Percentiles rank a stretch among this genome's conserved stretches.
These are phyloP conservation scores for Beauveria sp. DNA, from an alignment of 2,329 filamentous ascomycete genomes.

Conservation along the genomic window DNA sequence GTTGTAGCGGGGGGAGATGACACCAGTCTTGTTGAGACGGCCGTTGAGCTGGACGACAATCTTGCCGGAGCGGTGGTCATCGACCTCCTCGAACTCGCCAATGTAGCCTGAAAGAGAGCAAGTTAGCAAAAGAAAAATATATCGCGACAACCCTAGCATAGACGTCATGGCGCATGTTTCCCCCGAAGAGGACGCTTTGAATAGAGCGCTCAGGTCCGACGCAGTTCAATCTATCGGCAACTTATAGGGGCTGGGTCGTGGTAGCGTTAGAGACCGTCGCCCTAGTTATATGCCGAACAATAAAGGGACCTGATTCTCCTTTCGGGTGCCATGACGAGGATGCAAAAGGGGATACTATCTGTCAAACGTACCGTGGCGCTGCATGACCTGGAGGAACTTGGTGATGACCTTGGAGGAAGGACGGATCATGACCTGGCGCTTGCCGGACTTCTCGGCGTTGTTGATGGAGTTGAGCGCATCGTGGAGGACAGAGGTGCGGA, in stretches of 20 bases:
- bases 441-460: conserved; percentile 99
- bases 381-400: conserved; percentile 99
- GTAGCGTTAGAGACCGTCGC: conserved; percentile 67
- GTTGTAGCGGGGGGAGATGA: conserved; percentile 99
- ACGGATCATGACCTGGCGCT: conserved; percentile 98
- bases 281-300: conserved; percentile 99
- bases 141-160: conserved; percentile 11
- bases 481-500: conserved; percentile 98
- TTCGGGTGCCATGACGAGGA: not conserved
- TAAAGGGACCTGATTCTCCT: not conserved
- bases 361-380: conserved; percentile 85
- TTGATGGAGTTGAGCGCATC: conserved; percentile 99
- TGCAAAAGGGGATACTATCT: not conserved
- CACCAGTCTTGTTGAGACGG: conserved; percentile 98
- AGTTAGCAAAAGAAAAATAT: not conserved
- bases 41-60: conserved; percentile 99
- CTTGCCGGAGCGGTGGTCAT: conserved; percentile 99
- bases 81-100: conserved; percentile 98
- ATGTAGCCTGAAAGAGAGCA: conserved; percentile 69
- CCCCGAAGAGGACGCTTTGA: conserved; percentile 37
- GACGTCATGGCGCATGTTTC: conserved; percentile 4
- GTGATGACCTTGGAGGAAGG: conserved; percentile 99
- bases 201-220: conserved; percentile 11
- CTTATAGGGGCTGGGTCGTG: conserved; percentile 99
- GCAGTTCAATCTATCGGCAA: conserved; percentile 83